Evolutionary conservation across 768 basidiomycete species (phyloP), one percentile per base, ranked within the genome.

Genomic region (Boletus reticulatus): DNA sequence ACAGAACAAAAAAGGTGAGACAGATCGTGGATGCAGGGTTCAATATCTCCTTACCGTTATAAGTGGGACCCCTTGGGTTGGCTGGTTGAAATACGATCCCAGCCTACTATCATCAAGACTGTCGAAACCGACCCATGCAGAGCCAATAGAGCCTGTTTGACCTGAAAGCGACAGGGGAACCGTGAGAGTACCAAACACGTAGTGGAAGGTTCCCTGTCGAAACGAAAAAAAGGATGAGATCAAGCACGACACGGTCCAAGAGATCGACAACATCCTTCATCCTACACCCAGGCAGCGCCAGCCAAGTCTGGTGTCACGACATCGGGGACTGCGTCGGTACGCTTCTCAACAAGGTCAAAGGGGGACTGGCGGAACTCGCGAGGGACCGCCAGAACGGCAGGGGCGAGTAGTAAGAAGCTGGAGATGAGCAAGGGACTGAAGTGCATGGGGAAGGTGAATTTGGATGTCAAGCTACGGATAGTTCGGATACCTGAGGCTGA

Each of bases 121-220:
- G 20, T 62, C 56, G 17, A 62, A 39, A 14, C 56, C 56, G 2
- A 57, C 50, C 55, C 47, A 57, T 14, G 34, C 29, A 45, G 42
- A 14, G 5, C 43, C 43, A 42, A 43, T 27, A n/a, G 24, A 4
- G 9, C 32, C 31, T 2, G 1, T 2, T 6, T 14, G 0, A 22
- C 59, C 59, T 10, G 19, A 38, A 14, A 36, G 29, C 4, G 0
- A n/a, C n/a, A n/a, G 3, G 4, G 56, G 52, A 17, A 48, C 48
- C 1, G 46, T 29, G 24, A 57, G 43, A 17, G 52, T 62, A 2
- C 43, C 53, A 24, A 42, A 19, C 7, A 62, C 24, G 3, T 7
- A 17, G 12, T 17, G 42, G 38, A 62, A 62, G 8, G 49, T 49
- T 37, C 46, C 47, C 59, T 62, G n/a, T 41, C 4, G 4, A 19